Evolutionary conservation across 768 basidiomycete species (phyloP).

Genomic region (Russula vinacea): DNA sequence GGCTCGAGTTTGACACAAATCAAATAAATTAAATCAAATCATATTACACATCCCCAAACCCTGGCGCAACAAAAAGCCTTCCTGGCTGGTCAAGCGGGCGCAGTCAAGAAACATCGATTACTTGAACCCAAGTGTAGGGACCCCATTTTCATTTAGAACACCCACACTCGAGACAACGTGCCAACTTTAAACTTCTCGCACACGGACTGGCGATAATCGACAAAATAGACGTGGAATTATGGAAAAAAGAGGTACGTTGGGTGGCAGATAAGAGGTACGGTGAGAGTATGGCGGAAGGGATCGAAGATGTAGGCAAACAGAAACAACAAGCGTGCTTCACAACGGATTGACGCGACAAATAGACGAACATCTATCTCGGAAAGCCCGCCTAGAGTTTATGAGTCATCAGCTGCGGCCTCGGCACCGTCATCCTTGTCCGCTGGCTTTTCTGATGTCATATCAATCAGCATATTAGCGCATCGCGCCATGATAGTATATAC

Average conservation of each 20-base stretch:
- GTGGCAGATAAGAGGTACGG: conserved; percentile 19
- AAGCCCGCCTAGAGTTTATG: conserved; percentile 35
- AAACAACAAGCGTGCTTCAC: conserved; percentile 24
- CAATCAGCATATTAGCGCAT: background rate
- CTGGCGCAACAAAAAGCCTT: conserved; percentile 1
- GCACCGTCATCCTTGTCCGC: conserved; percentile 68
- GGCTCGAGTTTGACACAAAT: background rate
- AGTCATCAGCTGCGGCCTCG: conserved; percentile 66
- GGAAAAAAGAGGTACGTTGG: conserved; percentile 22
- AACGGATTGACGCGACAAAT: conserved; percentile 16
- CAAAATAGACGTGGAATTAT: conserved; percentile 26
- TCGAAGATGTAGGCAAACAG: conserved; percentile 20
- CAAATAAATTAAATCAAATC: conserved; percentile 1
- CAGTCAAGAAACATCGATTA: background rate
- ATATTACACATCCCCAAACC: conserved; percentile 1
- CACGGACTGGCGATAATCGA: conserved; percentile 13
- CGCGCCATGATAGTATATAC: background rate
- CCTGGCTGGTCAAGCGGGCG: background rate
- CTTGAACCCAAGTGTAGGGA: background rate
- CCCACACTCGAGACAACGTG: conserved; percentile 13
- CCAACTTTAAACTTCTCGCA: conserved; percentile 23
- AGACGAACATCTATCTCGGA: conserved; percentile 17
- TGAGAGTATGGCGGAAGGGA: conserved; percentile 13
- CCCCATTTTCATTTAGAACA: conserved; percentile 13
- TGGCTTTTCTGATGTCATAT: conserved; percentile 53